Evolutionary conservation across 306 rosid species (phyloP), one percentile per base, ranked within the genome.

Genomic region (Prunus kanzakura): DNA sequence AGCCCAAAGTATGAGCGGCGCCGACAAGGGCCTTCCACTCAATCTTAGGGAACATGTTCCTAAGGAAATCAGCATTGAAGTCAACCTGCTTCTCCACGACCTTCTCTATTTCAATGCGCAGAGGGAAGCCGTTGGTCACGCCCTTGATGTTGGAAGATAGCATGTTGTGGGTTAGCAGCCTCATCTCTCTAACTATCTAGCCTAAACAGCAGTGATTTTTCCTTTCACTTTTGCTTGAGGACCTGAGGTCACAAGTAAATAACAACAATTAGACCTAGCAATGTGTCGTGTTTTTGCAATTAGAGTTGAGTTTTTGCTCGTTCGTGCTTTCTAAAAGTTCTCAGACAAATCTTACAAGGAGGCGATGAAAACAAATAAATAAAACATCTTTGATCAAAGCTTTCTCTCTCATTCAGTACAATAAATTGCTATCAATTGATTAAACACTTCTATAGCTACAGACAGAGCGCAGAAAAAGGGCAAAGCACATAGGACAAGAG

Each of bases 121-220:
- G 83, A 2, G 98, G 97, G 58, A 94, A 92, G 20, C 93, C 96
- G n/a, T 92, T 89, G 56, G 76, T 55, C 52, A 94, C 93, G 2
- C 98, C 98, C 62, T 86, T 94, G 52, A 94, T 86, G 86, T 92
- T 94, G 3, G 96, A 92, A 5, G 97, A 92, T 3, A 94, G 82
- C 98, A 94, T 94, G 83, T 94, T 94, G 84, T 92, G 98, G 8
- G 96, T 94, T 13, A 94, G 72, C 58, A 95, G 81, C 83, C 96
- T 92, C 98, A 95, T 94, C 74, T 62, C 55, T 75, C 0, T 38
- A 38, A 2, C 8, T 46, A 47, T 67, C 41, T 35, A 23, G 25
- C 65, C 41, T 8, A 43, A 6, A 58, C 27, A 23, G 56, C 52
- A 57, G 1, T 8, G n/a, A 5, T 10, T 19, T 7, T 4, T 18